Base-by-base conservation (phyloP, 345 rosid species). In the Litchi chinensis region DNA sequence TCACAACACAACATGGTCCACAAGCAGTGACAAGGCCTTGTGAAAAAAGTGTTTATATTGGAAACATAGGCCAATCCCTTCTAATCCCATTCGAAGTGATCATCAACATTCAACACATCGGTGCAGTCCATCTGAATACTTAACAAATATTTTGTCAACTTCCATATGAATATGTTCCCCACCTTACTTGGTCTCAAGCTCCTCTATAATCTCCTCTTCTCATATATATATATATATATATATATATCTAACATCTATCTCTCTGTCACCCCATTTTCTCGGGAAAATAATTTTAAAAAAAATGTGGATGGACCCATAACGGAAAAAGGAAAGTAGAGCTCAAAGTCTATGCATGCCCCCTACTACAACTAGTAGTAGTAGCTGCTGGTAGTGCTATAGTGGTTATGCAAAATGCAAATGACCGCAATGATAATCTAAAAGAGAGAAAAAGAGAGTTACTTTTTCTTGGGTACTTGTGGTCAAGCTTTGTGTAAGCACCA, bases 111-210 rank as follows among this genome's bases (percentile, higher is more conserved):
- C 22, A 60, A 79, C 87, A 85, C 82, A 76, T 68, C 80, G 52
- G 76, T 85, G 85, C 80, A 79, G 40, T 86, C 85, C 78, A 81
- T 84, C 65, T 83, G 77, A 81, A 83, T 78, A 76, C 79, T 71
- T 24, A 72, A 6, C 46, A 37, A 48, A 43, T 74, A 69, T 54
- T 52, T 57, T 83, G 87, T 84, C 92, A 86, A 91, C 88, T 83
- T 79, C 59, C 87, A 85, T 54, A 87, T 91, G 85, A 91, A 82
- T 87, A 79, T 89, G 95, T 89, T 89, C 91, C 95, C 95, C 93
- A 91, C 95, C 84, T 80, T 85, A 46, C 68, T 63, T 77, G 90
- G 92, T 82, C 86, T 78, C 48, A 82, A 75, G 37, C 78, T 73
- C 76, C 75, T 50, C 75, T 57, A 19, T 73, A 77, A 11, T 73